A percentile compares a stretch with the other conserved stretches of the same genome.
Conservation (phyloP, 2,329 filamentous ascomycete species). For the Tolypocladium pustulatum region DNA sequence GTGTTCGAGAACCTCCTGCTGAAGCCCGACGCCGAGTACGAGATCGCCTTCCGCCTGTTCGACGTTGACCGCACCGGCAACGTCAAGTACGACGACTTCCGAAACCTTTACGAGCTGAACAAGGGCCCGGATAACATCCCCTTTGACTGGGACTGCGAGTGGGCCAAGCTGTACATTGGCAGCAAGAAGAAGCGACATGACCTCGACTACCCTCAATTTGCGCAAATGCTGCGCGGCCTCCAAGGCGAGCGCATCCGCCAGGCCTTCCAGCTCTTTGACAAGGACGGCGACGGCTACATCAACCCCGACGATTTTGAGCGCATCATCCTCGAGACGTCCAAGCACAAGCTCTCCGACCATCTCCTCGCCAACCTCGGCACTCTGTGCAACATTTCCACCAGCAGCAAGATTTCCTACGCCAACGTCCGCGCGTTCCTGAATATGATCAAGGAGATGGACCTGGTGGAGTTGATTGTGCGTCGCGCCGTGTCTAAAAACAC, state of each 20-base stretch:
- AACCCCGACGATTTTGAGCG: slow-evolving; percentile 91
- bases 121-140: slow-evolving; percentile 77
- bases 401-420: slow-evolving; percentile 93
- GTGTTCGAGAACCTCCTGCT: slow-evolving; percentile 87
- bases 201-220: slow-evolving; percentile 93
- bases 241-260: slow-evolving; percentile 95
- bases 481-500: slow-evolving; percentile 73
- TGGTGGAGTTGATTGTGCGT: slow-evolving; percentile 86
- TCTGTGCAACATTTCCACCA: slow-evolving; percentile 85
- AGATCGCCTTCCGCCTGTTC: slow-evolving; percentile 95
- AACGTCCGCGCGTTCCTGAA: slow-evolving; percentile 98
- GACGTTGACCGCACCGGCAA: slow-evolving; percentile 73
- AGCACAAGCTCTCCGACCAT: slow-evolving; percentile 96
- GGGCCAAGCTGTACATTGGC: slow-evolving; percentile 90
- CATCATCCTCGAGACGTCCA: slow-evolving; percentile 87
- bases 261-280: slow-evolving; percentile 87
- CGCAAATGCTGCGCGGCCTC: slow-evolving; percentile 92
- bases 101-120: slow-evolving; percentile 75
- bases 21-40: slow-evolving; percentile 96
- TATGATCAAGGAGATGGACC: slow-evolving; percentile 93
- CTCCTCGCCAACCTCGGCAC: slow-evolving; percentile 82
- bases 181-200: slow-evolving; percentile 78
- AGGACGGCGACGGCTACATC: slow-evolving; percentile 87
- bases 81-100: slow-evolving; percentile 85
- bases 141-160: slow-evolving; percentile 95